Evolutionary conservation across 257 asterid species (phyloP), one percentile per base, ranked within the genome.

Genomic region (Solanum clarkiae): DNA sequence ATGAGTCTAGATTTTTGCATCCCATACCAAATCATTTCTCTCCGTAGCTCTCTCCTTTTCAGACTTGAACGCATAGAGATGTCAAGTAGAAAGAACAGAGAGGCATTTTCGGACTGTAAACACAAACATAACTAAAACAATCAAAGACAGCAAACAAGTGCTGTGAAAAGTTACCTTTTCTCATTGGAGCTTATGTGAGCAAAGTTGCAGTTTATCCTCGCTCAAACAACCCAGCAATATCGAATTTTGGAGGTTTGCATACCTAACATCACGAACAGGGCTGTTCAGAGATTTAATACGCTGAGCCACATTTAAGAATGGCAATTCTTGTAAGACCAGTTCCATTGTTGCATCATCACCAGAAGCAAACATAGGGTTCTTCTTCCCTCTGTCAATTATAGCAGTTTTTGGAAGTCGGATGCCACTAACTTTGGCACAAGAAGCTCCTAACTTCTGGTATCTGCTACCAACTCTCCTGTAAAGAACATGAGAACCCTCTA

Each of bases 381-480:
- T 62, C 63, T 81, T 85, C 57, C 85, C 84, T 82, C 93, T 91
- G 72, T 94, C 94, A 29, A 97, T 83, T 15, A 95, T 86, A 69
- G 94, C 92, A 72, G 98, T 91, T 86, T 90, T 95, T 11, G 97
- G 98, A 68, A 97, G 89, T 80, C 97, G 93, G 80, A 93, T 83
- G 74, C 82, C 90, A 83, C 90, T 90, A 80, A 97, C 98, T 77
- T 83, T 90, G 29, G 93, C 94, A 84, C 84, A 85, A 80, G 91
- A 88, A 66, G 89, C 89, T 85, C 94, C 93, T 24, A 92, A 54
- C 80, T 86, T 93, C 88, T 90, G 87, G 88, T 92, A 95, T 7
- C 85, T 60, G 84, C 83, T 83, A n/a, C 92, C 94, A 40, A 18
- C 72, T 87, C 89, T 92, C 86, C 81, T 90, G 92, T 90, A 97